Evolutionary conservation across 2,329 filamentous ascomycete genomes (phyloP), one percentile per base, ranked within the genome.

Genomic region (Fusarium haematococcum): DNA sequence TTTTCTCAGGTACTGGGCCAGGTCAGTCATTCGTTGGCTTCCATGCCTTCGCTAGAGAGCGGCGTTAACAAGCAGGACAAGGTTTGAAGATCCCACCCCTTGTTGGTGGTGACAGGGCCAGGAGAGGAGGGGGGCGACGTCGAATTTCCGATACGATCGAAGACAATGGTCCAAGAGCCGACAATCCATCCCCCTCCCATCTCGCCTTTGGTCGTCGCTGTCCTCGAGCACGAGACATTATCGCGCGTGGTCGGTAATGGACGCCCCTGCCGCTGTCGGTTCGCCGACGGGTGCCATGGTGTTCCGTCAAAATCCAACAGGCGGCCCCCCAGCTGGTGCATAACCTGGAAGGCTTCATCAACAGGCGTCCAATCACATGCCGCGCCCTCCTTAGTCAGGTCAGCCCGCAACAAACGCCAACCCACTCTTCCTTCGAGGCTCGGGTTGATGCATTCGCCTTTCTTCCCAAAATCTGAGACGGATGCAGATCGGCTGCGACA

Each of bases 401-500:
- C 73, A 69, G 68, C 54, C 65, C 66, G 63, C 64, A 65, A 63
- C 65, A 70, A 69, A 71, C 70, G 61, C 73, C 75, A 74, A 67
- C 69, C 75, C 74, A 78, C 76, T 68, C 70, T 76, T 60, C 66
- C 65, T 60, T 68, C 73, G 64, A 67, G 73, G 73, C 74, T 79
- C 70, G 77, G 74, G 67, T 70, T 77, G 75, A 75, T 79, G 77
- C 75, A 78, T 76, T 79, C 69, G 73, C 74, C 71, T 72, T 68
- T 75, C 67, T 70, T 69, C 70, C 73, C 70, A 76, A 76, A 81
- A 82, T 82, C 80, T 82, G 79, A 82, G 79, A 82, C 80, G 79
- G 79, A 77, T 80, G 80, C 79, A 82, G 80, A 82, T 82, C 80
- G 78, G 74, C 70, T 77, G 71, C 71, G 75, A 79, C 79, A 80